Conservation (phyloP, 2,329 filamentous ascomycete genomes). For the Lachnellula suecica region DNA sequence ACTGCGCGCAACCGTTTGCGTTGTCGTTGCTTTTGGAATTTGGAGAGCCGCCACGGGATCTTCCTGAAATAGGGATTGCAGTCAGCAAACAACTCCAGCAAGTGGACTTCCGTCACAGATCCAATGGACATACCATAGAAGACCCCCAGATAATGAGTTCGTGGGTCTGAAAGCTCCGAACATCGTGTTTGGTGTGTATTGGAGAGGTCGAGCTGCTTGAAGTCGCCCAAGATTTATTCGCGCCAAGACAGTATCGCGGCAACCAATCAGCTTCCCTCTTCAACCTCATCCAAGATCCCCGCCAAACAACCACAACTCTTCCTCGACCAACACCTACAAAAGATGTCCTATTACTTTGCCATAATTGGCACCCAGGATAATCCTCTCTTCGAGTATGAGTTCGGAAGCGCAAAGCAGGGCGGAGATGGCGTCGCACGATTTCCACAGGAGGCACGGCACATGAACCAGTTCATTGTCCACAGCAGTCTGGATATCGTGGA, state of each 20-base stretch:
- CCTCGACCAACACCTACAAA: slow-evolving; percentile 3
- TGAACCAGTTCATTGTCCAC: slow-evolving; percentile 98
- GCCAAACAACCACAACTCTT: neutral
- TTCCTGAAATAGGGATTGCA: slow-evolving; percentile 57
- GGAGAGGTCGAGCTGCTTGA: slow-evolving; percentile 6
- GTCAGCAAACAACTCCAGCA: slow-evolving; percentile 13
- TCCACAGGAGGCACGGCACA: slow-evolving; percentile 81
- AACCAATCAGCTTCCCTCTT: slow-evolving; percentile 23
- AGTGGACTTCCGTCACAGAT: neutral
- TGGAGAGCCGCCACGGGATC: slow-evolving; percentile 92
- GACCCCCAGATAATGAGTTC: slow-evolving; percentile 72
- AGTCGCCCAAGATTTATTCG: slow-evolving; percentile 20
- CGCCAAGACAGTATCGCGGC: slow-evolving; percentile 22
- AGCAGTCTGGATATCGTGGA: slow-evolving; percentile 92
- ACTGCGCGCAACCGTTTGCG: slow-evolving; percentile 80
- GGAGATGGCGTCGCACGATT: slow-evolving; percentile 91
- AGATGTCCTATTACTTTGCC: slow-evolving; percentile 99
- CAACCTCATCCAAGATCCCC: neutral
- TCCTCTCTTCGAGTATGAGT: slow-evolving; percentile 94
- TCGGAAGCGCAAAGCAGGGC: slow-evolving; percentile 93
- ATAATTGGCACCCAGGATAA: slow-evolving; percentile 95
- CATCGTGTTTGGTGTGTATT: slow-evolving; percentile 52
- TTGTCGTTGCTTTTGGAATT: slow-evolving; percentile 86
- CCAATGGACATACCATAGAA: slow-evolving; percentile 66
- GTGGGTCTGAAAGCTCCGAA: slow-evolving; percentile 82